Base-by-base conservation (phyloP, 441 rosid genomes). In the Pelargonium hybrid region DNA sequence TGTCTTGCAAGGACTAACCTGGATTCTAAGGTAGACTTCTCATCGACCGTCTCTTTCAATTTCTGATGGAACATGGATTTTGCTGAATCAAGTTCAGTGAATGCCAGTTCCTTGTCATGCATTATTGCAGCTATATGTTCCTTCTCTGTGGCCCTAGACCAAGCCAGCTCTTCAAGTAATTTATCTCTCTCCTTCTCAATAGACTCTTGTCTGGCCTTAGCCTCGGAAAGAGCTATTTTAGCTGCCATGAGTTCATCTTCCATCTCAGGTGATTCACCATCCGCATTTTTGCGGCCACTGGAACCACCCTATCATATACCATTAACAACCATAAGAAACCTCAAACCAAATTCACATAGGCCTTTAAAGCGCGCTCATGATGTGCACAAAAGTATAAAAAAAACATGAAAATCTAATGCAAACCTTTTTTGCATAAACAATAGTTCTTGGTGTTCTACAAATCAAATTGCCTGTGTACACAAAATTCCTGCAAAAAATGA, bases 1-100 rank as follows among this genome's bases (percentile, higher is more conserved):
- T 84, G 81, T 67, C 77, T 80, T 61, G 82, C 85, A 69, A 82
- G 82, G 64, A 76, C 77, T 74, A 84, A 74, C 78, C 77, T 76
- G n/a, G 83, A 82, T 74, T 82, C 83, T 69, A 80, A 26, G 43
- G 75, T 11, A 37, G 70, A 80, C 67, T 78, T 84, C 74, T 82
- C 83, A 31, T 76, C 81, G 21, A 78, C 76, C 2, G 82, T 62
- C 52, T 79, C 76, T 70, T 82, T 76, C 75, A 84, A 77, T 75
- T 82, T 80, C 68, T 76, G 75, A 56, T 84, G 73, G 69, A 82
- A 73, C 45, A 74, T 65, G 34, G 82, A 82, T 45, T 78, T 80
- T 20, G 78, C 78, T n/a, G 81, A 72, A 67, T 78, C 76, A 43
- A 80, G 81, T 68, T 84, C 78, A 31, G 82, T 66, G 62, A 82